A percentile compares a stretch with the other conserved stretches of the same genome.
Evolutionary conservation across 768 basidiomycete species (phyloP).

Genomic region (Hericium erinaceus): DNA sequence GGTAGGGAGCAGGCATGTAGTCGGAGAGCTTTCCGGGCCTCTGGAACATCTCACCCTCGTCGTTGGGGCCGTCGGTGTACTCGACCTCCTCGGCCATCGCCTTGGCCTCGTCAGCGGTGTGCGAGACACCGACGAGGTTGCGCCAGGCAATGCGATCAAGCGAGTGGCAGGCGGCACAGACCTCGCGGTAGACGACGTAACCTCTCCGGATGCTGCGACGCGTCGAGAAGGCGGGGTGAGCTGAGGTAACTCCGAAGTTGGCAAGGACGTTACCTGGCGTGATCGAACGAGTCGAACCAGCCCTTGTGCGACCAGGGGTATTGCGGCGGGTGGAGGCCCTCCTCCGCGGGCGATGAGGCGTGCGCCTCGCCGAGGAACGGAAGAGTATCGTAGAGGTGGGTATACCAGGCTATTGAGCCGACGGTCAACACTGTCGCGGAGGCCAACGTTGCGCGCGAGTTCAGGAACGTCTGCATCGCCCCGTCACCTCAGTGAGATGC

Average conservation of each 20-base stretch:
- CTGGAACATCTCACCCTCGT: conserved; percentile 96
- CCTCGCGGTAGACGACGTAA: conserved; percentile 96
- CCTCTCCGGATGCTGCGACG: conserved; percentile 79
- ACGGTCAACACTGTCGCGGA: conserved; percentile 69
- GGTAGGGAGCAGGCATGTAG: conserved; percentile 91
- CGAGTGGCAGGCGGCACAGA: conserved; percentile 98
- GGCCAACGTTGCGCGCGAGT: conserved; percentile 65
- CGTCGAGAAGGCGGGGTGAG: conserved; percentile 1
- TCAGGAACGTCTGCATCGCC: conserved; percentile 44
- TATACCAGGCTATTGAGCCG: conserved; percentile 95
- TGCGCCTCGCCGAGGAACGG: conserved; percentile 89
- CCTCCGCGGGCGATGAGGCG: conserved; percentile 87
- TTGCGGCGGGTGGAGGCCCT: conserved; percentile 80
- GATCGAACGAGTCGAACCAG: conserved; percentile 85
- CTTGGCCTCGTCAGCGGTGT: conserved; percentile 85
- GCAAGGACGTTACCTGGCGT: conserved; percentile 64
- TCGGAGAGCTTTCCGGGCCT: conserved; percentile 97
- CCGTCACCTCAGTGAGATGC: background rate
- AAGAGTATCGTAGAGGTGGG: conserved; percentile 82
- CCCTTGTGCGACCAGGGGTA: conserved; percentile 95
- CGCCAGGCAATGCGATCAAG: conserved; percentile 99
- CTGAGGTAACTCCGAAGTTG: conserved; percentile 5
- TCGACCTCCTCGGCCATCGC: conserved; percentile 94
- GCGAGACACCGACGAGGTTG: conserved; percentile 96
- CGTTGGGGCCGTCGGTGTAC: conserved; percentile 93